Evolutionary conservation across 202 grass and related monocot genomes (phyloP).

Genomic region (Miscanthus sacchariflorus): DNA sequence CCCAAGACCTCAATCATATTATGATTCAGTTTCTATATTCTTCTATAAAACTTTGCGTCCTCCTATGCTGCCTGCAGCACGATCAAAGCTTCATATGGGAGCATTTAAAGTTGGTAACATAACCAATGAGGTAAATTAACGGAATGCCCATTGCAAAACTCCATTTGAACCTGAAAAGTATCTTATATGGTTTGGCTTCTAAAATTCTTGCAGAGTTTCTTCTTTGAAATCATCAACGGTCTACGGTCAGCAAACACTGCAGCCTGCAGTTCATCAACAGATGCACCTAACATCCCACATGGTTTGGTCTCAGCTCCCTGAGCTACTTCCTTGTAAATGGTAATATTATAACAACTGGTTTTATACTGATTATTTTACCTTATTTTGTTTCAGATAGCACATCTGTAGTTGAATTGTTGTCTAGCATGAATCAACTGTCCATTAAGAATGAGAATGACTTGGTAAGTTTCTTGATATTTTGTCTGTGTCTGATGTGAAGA

Average conservation of each 20-base stretch:
- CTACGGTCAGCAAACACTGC: slow-evolving; percentile 54
- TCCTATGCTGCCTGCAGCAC: slow-evolving; percentile 69
- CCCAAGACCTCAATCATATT: slow-evolving; percentile 90
- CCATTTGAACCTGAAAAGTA: slow-evolving; percentile 18
- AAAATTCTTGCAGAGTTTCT: slow-evolving; percentile 66
- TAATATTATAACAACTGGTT: slow-evolving; percentile 20
- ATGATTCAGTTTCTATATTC: slow-evolving; percentile 96
- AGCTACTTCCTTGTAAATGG: slow-evolving; percentile 20
- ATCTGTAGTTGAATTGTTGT: slow-evolving; percentile 81
- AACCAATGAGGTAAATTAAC: slow-evolving; percentile 75
- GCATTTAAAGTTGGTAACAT: slow-evolving; percentile 66
- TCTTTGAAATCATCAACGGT: slow-evolving; percentile 87
- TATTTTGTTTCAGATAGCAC: slow-evolving; percentile 60
- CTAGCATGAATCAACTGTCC: slow-evolving; percentile 70
- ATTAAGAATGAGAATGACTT: slow-evolving; percentile 69
- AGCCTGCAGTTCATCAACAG: slow-evolving; percentile 64
- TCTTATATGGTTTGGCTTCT: slow-evolving; percentile 32
- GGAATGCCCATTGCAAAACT: background rate
- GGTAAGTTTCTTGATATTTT: slow-evolving; percentile 57
- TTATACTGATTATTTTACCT: slow-evolving; percentile 12
- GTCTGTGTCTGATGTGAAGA: slow-evolving; percentile 31
- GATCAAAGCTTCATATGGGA: slow-evolving; percentile 68
- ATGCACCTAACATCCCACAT: slow-evolving; percentile 58
- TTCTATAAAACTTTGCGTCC: slow-evolving; percentile 87
- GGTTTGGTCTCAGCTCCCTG: slow-evolving; percentile 46